These are phyloP conservation scores for Emergomyces pasteurianus DNA, from an alignment of 2,329 filamentous ascomycete species.

Conservation along the genomic window DNA sequence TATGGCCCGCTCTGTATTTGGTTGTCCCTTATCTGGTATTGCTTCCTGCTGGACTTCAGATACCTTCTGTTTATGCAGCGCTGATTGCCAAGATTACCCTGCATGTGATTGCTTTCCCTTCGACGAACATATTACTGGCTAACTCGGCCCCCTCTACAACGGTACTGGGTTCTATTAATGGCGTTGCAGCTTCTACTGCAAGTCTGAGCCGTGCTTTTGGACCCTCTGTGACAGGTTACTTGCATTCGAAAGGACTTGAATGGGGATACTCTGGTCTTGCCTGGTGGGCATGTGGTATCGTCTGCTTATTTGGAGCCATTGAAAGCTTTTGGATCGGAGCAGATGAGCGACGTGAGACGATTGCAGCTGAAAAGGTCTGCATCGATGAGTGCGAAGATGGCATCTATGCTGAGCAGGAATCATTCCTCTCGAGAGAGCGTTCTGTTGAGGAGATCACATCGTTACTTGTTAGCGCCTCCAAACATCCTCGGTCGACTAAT, in stretches of 20 bases:
- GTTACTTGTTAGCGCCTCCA: not conserved
- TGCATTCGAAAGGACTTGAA: slow-evolving; percentile 69
- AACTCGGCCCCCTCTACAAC: slow-evolving; percentile 76
- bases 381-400: slow-evolving; percentile 22
- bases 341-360: slow-evolving; percentile 26
- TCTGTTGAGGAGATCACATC: not conserved
- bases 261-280: slow-evolving; percentile 76
- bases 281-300: slow-evolving; percentile 80
- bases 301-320: slow-evolving; percentile 63
- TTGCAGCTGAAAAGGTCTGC: slow-evolving; percentile 5
- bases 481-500: not conserved
- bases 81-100: slow-evolving; percentile 90
- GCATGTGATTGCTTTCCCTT: slow-evolving; percentile 81
- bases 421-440: not conserved
- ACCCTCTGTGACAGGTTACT: slow-evolving; percentile 71
- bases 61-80: slow-evolving; percentile 62
- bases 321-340: slow-evolving; percentile 68
- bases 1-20: slow-evolving; percentile 82
- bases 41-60: slow-evolving; percentile 58
- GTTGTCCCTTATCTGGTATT: slow-evolving; percentile 80
- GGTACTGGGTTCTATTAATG: slow-evolving; percentile 84
- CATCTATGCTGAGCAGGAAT: not conserved
- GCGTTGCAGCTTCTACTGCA: slow-evolving; percentile 79
- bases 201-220: slow-evolving; percentile 81
- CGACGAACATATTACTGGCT: slow-evolving; percentile 75